Percentiles rank a stretch among this genome's conserved stretches.
Conservation (phyloP, 225 moss, liverwort and hornwort genomes). For the Ulota crispa region DNA sequence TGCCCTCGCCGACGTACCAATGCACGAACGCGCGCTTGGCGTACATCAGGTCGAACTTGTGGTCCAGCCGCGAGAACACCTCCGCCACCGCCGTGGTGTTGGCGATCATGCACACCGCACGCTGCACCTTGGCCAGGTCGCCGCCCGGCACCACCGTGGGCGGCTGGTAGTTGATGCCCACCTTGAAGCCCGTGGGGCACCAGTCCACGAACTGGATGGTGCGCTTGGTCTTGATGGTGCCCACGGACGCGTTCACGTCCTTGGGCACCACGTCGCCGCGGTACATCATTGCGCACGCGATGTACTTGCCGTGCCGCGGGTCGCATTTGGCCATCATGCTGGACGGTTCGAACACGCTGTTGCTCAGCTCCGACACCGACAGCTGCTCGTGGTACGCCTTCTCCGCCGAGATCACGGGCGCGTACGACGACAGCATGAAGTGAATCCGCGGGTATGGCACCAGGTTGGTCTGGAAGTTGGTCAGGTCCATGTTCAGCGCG, state of each 20-base stretch:
- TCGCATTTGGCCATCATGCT: constrained; percentile 65
- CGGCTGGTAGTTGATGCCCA: constrained; percentile 53
- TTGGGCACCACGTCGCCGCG: constrained; percentile 72
- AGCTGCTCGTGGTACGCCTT: constrained; percentile 77
- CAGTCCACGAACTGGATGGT: constrained; percentile 60
- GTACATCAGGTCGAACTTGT: constrained; percentile 57
- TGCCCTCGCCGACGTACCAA: constrained; percentile 53
- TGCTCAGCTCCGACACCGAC: constrained; percentile 63
- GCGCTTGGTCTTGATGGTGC: constrained; percentile 53
- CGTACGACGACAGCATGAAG: constrained; percentile 76
- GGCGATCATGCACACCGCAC: constrained; percentile 58
- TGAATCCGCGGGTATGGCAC: constrained; percentile 74
- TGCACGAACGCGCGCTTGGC: constrained; percentile 58
- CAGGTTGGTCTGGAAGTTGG: constrained; percentile 74
- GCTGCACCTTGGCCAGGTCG: constrained; percentile 54
- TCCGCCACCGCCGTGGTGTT: constrained; percentile 55
- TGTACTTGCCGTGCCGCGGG: constrained; percentile 61
- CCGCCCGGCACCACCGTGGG: constrained; percentile 51
- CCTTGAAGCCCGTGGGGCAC: constrained; percentile 63
- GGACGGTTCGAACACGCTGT: constrained; percentile 71
- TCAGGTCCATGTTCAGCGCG: constrained; percentile 74
- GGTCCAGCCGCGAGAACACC: constrained; percentile 52
- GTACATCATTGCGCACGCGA: constrained; percentile 80
- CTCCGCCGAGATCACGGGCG: constrained; percentile 67
- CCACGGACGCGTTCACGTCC: constrained; percentile 36